These are phyloP conservation scores for Trichoderma sp. DNA, from an alignment of 2,329 filamentous ascomycete genomes.

Conservation along the genomic window DNA sequence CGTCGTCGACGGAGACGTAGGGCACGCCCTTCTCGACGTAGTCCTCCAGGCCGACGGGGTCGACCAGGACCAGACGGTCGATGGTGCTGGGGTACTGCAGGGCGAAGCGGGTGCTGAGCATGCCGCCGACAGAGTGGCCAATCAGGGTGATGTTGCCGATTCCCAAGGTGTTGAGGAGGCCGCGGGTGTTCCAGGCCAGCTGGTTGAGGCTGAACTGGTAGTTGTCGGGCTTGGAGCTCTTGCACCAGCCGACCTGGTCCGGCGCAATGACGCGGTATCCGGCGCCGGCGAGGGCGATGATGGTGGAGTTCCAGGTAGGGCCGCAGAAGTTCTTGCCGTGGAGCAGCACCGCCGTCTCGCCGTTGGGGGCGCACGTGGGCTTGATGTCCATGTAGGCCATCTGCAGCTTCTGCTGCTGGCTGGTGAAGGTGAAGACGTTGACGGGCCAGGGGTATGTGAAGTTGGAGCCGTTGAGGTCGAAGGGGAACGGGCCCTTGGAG, in stretches of 20 bases:
- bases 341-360: slow-evolving; percentile 49
- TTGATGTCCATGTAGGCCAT: slow-evolving; percentile 59
- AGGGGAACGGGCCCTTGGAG: slow-evolving; percentile 39
- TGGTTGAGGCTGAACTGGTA: slow-evolving; percentile 58
- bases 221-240: slow-evolving; percentile 51
- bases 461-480: slow-evolving; percentile 51
- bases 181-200: slow-evolving; percentile 51
- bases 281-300: slow-evolving; percentile 40
- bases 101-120: slow-evolving; percentile 53
- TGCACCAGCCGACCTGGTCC: slow-evolving; percentile 60
- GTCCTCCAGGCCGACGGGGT: slow-evolving; percentile 57
- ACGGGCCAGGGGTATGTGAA: slow-evolving; percentile 56
- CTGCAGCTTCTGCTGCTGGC: slow-evolving; percentile 49
- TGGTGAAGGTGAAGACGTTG: slow-evolving; percentile 49
- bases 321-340: slow-evolving; percentile 61
- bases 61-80: slow-evolving; percentile 49
- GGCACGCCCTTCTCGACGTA: slow-evolving; percentile 53
- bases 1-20: slow-evolving; percentile 45
- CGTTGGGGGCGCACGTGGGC: slow-evolving; percentile 38
- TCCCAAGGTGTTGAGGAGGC: slow-evolving; percentile 46
- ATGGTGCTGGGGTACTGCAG: slow-evolving; percentile 51
- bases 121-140: slow-evolving; percentile 58
- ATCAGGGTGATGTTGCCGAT: slow-evolving; percentile 49
- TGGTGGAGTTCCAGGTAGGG: slow-evolving; percentile 53
- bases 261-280: slow-evolving; percentile 56